phyloP scores from a whole-genome alignment of 495 filamentous ascomycete species.

The Sporormia fimetaria region DNA sequence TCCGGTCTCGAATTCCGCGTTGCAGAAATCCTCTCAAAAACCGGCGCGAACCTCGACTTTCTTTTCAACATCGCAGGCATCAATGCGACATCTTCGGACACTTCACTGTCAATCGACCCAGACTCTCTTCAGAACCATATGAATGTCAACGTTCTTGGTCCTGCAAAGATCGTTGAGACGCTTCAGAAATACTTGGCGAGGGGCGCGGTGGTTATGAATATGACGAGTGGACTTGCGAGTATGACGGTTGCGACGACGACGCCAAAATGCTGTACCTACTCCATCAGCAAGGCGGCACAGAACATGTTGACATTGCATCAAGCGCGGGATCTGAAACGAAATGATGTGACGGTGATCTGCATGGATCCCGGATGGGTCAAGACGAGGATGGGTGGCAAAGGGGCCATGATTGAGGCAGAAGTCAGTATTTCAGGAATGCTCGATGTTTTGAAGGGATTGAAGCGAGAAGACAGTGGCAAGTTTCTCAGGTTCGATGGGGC shows the following conservation, averaged over 20 bases:
- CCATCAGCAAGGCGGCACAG: constrained; percentile 22
- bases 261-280: constrained; percentile 20
- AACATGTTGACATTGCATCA: constrained; percentile 24
- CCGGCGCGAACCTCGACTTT: constrained; percentile 31
- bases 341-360: constrained; percentile 14
- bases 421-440: constrained; percentile 31
- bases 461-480: constrained; percentile 26
- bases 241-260: constrained; percentile 18
- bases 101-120: constrained; percentile 30
- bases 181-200: constrained; percentile 11
- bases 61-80: constrained; percentile 38
- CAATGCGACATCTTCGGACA: constrained; percentile 31
- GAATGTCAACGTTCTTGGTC: constrained; percentile 20
- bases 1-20: constrained; percentile 30
- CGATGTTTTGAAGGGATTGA: constrained; percentile 22
- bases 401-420: constrained; percentile 28
- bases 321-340: constrained; percentile 16
- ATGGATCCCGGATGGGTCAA: constrained; percentile 26
- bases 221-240: constrained; percentile 19
- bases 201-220: constrained; percentile 22
- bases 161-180: constrained; percentile 22
- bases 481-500: constrained; percentile 25
- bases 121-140: constrained; percentile 28
- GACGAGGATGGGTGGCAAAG: constrained; percentile 31
- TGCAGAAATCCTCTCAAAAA: constrained; percentile 26